Evolutionary conservation across 129 eudicot genomes (phyloP).

Genomic region (Ambrosia artemisiifolia): DNA sequence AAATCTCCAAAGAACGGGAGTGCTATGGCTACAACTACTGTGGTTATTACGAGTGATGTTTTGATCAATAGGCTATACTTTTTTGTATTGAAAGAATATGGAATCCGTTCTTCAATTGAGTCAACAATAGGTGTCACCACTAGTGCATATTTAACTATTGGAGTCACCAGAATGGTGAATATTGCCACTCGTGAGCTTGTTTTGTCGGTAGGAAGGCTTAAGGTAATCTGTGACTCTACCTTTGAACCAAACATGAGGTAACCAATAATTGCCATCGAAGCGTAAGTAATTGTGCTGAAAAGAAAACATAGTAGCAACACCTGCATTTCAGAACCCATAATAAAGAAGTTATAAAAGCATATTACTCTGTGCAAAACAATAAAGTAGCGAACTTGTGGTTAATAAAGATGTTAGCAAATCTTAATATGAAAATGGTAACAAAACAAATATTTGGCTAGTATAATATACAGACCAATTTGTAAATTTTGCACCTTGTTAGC

Average conservation of each 20-base stretch:
- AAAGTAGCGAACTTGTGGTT: no score
- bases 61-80: not conserved
- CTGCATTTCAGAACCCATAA: conserved; percentile 6
- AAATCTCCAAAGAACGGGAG: conserved; percentile 59
- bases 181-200: conserved; percentile 16
- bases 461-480: no score
- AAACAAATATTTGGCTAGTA: no score
- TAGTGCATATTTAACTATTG: conserved; percentile 16
- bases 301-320: conserved; percentile 11
- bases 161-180: conserved; percentile 2
- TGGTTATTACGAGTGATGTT: conserved; percentile 31
- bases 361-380: no score
- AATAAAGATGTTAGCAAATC: no score
- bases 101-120: not conserved
- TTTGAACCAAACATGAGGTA: conserved; percentile 23
- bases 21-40: conserved; percentile 49
- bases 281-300: conserved; percentile 7
- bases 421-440: no score
- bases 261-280: conserved; percentile 12
- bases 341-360: not conserved
- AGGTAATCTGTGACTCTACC: conserved; percentile 15
- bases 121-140: conserved; percentile 16
- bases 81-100: conserved; percentile 3
- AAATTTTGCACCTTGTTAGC: no score
- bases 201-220: conserved; percentile 19